Conservation (phyloP, 768 basidiomycete genomes). For the Russula emetica region DNA sequence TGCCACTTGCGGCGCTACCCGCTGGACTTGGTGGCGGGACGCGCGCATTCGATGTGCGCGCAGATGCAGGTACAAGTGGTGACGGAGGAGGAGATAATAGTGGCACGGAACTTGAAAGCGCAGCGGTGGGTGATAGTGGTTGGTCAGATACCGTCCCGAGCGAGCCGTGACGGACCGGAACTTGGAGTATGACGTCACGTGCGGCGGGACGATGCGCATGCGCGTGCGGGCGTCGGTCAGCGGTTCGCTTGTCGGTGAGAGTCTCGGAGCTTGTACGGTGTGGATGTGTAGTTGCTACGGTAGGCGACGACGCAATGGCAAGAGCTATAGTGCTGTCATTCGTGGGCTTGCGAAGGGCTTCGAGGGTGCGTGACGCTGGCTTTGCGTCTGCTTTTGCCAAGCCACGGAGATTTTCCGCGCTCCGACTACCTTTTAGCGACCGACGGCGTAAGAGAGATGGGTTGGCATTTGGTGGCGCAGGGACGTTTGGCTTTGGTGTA, state of each 20-base stretch:
- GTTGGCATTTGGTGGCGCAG: slow-evolving; percentile 36
- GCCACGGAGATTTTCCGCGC: slow-evolving; percentile 53
- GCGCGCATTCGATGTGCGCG: slow-evolving; percentile 28
- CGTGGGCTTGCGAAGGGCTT: slow-evolving; percentile 29
- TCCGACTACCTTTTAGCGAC: slow-evolving; percentile 58
- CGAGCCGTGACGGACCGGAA: slow-evolving; percentile 15
- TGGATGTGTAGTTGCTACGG: background rate
- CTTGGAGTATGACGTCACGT: background rate
- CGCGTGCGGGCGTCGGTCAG: background rate
- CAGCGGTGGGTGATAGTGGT: slow-evolving; percentile 26
- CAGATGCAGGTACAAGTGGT: slow-evolving; percentile 21
- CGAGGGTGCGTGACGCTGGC: slow-evolving; percentile 15
- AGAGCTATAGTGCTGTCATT: slow-evolving; percentile 35
- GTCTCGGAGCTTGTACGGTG: slow-evolving; percentile 11
- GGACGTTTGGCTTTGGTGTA: slow-evolving; percentile 25
- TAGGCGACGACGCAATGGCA: background rate
- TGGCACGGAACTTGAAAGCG: slow-evolving; percentile 22
- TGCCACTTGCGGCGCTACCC: background rate
- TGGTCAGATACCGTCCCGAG: slow-evolving; percentile 31
- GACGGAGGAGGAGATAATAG: slow-evolving; percentile 23
- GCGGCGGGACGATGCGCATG: background rate
- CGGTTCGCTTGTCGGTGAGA: background rate
- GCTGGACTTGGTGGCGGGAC: slow-evolving; percentile 19
- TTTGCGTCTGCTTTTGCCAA: slow-evolving; percentile 4
- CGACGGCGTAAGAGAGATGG: slow-evolving; percentile 36